Percentiles rank a stretch among this genome's conserved stretches.
Evolutionary conservation across 2,329 filamentous ascomycete genomes (phyloP).

Genomic region (Xylariaceae sp.): DNA sequence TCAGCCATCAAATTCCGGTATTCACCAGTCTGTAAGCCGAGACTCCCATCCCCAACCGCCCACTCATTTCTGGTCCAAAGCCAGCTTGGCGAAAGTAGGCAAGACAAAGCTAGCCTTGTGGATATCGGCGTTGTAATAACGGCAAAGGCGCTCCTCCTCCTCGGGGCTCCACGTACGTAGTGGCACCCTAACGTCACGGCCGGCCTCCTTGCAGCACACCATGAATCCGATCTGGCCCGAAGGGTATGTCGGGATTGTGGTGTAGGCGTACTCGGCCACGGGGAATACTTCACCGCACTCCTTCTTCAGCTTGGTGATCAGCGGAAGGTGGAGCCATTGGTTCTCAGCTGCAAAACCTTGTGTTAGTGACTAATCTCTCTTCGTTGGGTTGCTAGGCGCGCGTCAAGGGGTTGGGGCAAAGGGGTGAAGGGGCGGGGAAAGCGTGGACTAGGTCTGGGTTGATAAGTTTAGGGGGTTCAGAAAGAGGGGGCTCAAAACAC

Average conservation of each 20-base stretch:
- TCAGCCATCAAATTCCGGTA: too few species aligned
- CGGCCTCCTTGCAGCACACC: slow-evolving; percentile 95
- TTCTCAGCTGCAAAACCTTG: slow-evolving; percentile 70
- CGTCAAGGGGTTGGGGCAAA: not conserved
- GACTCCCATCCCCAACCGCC: not conserved
- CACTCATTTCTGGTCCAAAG: slow-evolving; percentile 49
- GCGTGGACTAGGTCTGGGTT: not conserved
- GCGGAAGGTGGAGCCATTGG: slow-evolving; percentile 94
- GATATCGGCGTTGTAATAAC: slow-evolving; percentile 96
- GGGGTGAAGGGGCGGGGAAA: not conserved
- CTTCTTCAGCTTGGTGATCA: slow-evolving; percentile 95
- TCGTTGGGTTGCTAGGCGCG: not conserved
- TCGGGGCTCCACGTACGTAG: slow-evolving; percentile 75
- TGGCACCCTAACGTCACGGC: slow-evolving; percentile 77
- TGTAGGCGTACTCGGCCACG: slow-evolving; percentile 96
- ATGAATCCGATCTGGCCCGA: slow-evolving; percentile 99
- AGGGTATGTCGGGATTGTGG: slow-evolving; percentile 98
- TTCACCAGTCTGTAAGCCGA: too few species aligned
- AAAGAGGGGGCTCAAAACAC: not conserved
- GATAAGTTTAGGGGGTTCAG: not conserved
- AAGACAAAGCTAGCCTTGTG: slow-evolving; percentile 92
- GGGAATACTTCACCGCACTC: slow-evolving; percentile 96
- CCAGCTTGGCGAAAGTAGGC: slow-evolving; percentile 87
- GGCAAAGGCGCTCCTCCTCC: slow-evolving; percentile 89
- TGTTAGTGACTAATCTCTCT: slow-evolving; percentile 7